These are phyloP conservation scores for Onygena corvina DNA, from an alignment of 2,329 filamentous ascomycete species.

Conservation along the genomic window DNA sequence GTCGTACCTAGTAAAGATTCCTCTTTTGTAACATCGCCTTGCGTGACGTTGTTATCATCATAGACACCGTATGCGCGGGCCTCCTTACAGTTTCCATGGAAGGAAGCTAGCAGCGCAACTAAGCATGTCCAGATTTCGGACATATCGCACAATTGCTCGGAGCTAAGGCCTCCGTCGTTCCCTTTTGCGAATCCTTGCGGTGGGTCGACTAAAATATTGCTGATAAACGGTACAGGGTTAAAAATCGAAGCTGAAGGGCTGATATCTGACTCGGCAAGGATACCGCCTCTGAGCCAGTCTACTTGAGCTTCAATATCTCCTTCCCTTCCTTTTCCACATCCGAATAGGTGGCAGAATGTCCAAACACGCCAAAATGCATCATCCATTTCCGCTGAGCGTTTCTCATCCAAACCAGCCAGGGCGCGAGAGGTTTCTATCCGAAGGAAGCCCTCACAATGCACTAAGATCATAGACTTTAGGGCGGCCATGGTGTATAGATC, in stretches of 20 bases:
- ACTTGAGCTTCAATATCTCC: constrained; percentile 48
- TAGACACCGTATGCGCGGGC: constrained; percentile 47
- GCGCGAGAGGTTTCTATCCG: constrained; percentile 45
- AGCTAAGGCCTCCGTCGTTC: constrained; percentile 43
- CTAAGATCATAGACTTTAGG: constrained; percentile 45
- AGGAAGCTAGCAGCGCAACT: constrained; percentile 43
- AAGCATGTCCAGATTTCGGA: constrained; percentile 54
- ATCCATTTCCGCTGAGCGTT: constrained; percentile 42
- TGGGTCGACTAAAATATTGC: constrained; percentile 44
- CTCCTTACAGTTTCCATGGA: constrained; percentile 43
- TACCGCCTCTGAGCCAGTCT: constrained; percentile 51
- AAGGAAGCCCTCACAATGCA: constrained; percentile 45
- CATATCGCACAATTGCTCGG: constrained; percentile 51
- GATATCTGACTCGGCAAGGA: constrained; percentile 38
- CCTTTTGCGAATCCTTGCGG: constrained; percentile 48
- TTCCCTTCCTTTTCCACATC: constrained; percentile 45
- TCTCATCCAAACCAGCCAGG: constrained; percentile 37
- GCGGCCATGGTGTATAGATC: constrained; percentile 44
- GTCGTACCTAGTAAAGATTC: constrained; percentile 41
- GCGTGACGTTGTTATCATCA: constrained; percentile 41
- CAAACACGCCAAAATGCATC: constrained; percentile 54
- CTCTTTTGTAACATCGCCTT: constrained; percentile 32
- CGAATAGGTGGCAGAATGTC: constrained; percentile 55
- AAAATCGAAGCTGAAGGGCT: constrained; percentile 28
- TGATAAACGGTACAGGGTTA: constrained; percentile 40